phyloP scores from a whole-genome alignment of 2,329 filamentous ascomycete species.

The Neopestalotiopsis rosae region DNA sequence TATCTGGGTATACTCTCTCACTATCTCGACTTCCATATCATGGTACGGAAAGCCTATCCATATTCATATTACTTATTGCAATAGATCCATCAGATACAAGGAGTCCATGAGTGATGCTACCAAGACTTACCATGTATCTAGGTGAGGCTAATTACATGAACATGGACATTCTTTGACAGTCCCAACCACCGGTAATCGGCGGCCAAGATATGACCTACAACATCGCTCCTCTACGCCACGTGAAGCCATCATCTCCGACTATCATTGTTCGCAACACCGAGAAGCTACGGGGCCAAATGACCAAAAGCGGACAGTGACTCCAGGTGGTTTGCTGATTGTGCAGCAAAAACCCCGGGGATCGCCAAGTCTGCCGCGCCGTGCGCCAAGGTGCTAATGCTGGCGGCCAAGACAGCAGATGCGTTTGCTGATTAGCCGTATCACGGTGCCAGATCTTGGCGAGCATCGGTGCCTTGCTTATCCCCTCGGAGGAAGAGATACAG shows the following conservation, averaged over 20 bases:
- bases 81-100: no score
- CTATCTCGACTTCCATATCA: no score
- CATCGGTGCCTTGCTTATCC: conserved; percentile 4
- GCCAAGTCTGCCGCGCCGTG: conserved; percentile 10
- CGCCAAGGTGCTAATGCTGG: conserved; percentile 8
- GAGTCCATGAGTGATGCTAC: no score
- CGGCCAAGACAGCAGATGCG: conserved; percentile 12
- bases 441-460: conserved; percentile 11
- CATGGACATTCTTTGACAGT: background rate
- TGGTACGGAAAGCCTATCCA: no score
- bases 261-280: background rate
- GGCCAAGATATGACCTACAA: background rate
- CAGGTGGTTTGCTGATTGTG: background rate
- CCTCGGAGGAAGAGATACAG: conserved; percentile 3
- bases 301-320: background rate
- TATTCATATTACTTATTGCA: no score
- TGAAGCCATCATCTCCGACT: conserved; percentile 6
- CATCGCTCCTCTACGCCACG: background rate
- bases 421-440: conserved; percentile 7
- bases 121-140: no score
- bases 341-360: background rate
- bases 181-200: conserved; percentile 13
- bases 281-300: background rate
- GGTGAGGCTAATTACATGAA: no score
- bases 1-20: no score